Percentiles rank a stretch among this genome's conserved stretches.
Evolutionary conservation across 352 stramenopile species (phyloP).

Genomic region (Globisporangium alternatum): DNA sequence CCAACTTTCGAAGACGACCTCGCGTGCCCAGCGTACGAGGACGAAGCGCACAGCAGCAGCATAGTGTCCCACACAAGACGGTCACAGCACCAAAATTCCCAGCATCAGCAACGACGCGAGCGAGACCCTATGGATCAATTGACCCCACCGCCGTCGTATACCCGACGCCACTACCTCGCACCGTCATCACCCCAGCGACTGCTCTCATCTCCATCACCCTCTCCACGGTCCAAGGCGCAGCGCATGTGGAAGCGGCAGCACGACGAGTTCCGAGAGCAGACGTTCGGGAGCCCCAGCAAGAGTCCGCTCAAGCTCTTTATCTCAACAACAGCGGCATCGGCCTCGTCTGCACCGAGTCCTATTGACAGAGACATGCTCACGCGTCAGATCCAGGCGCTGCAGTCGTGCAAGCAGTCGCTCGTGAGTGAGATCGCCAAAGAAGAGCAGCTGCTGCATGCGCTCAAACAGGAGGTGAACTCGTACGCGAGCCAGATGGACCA

Average conservation of each 20-base stretch:
- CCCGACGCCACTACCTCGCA: not conserved
- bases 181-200: conserved; percentile 8
- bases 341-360: conserved; percentile 8
- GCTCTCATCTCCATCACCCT: conserved; percentile 21
- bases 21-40: conserved; percentile 59
- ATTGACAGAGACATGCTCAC: conserved; percentile 43
- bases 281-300: conserved; percentile 11
- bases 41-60: conserved; percentile 12
- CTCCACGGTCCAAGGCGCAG: conserved; percentile 17
- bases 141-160: not conserved
- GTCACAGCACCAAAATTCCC: not conserved
- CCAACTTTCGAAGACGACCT: conserved; percentile 60
- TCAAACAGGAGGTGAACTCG: conserved; percentile 44
- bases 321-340: not conserved
- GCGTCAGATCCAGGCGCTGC: conserved; percentile 53
- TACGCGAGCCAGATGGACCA: conserved; percentile 57
- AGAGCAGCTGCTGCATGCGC: conserved; percentile 54
- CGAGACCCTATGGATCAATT: not conserved
- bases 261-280: conserved; percentile 23
- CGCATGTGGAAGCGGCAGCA: conserved; percentile 25
- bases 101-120: not conserved
- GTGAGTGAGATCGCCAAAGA: conserved; percentile 60
- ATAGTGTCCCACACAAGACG: not conserved
- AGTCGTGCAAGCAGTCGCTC: conserved; percentile 66
- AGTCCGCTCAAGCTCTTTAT: conserved; percentile 9